Evolutionary conservation across 192 early-diverging fungal genomes (phyloP).

Genomic region (Bifiguratus adelaidae): DNA sequence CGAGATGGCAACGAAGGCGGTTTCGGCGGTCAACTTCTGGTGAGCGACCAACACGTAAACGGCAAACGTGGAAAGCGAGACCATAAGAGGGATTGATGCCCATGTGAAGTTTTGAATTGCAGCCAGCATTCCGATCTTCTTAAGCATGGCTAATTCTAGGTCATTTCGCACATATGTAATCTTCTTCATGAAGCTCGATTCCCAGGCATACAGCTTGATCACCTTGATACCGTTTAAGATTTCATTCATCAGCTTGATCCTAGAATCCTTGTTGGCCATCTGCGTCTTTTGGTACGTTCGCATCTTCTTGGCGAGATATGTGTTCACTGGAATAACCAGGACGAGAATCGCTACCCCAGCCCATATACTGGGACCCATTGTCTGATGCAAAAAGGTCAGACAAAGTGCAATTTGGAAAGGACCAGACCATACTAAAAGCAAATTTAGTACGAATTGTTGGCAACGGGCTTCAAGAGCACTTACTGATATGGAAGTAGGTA

Average conservation of each 20-base stretch:
- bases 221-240: constrained; percentile 84
- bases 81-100: constrained; percentile 80
- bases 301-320: constrained; percentile 47
- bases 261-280: constrained; percentile 77
- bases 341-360: constrained; percentile 81
- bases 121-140: constrained; percentile 57
- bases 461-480: no score
- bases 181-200: constrained; percentile 59
- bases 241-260: constrained; percentile 76
- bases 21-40: constrained; percentile 43
- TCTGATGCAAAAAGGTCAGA: constrained; percentile 66
- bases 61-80: constrained; percentile 75
- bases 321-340: constrained; percentile 71
- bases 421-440: constrained; percentile 34
- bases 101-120: constrained; percentile 68
- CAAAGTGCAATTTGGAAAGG: constrained; percentile 56
- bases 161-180: constrained; percentile 57
- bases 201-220: constrained; percentile 97
- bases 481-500: constrained; percentile 58
- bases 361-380: constrained; percentile 72
- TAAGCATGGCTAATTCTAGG: constrained; percentile 64
- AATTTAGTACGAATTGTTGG: no score
- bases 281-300: constrained; percentile 63
- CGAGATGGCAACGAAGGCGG: constrained; percentile 81
- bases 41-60: constrained; percentile 49